Conservation (phyloP, 176 grass and related monocot species). For the Sorghum bicolor region DNA sequence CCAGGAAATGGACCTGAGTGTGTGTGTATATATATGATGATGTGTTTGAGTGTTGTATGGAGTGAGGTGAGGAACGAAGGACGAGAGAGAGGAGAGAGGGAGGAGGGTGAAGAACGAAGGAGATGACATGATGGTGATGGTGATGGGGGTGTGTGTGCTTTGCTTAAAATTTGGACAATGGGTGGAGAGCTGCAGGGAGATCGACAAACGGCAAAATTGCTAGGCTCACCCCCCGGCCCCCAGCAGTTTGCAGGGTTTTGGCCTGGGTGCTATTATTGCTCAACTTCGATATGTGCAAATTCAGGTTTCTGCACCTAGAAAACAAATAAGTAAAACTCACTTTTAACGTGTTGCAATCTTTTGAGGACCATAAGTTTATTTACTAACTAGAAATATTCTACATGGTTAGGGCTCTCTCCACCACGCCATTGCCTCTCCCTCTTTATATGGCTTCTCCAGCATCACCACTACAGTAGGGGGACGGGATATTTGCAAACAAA, state of each 20-base stretch:
- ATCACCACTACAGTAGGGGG: not conserved
- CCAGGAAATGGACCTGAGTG: slow-evolving; percentile 27
- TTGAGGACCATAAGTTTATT: not conserved
- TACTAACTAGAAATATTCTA: not conserved
- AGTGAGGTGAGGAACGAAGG: slow-evolving; percentile 15
- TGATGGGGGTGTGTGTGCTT: slow-evolving; percentile 59
- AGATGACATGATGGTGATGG: slow-evolving; percentile 83
- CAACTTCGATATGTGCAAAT: not conserved
- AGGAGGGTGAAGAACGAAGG: slow-evolving; percentile 22
- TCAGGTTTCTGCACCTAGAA: not conserved
- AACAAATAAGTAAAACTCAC: not conserved
- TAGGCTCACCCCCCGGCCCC: slow-evolving; percentile 39
- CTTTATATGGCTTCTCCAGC: not conserved
- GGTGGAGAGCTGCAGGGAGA: slow-evolving; percentile 12
- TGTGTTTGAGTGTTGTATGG: slow-evolving; percentile 4
- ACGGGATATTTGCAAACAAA: too few species aligned
- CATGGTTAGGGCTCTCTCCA: not conserved
- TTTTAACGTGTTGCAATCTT: not conserved
- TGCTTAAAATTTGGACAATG: slow-evolving; percentile 89
- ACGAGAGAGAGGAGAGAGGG: not conserved
- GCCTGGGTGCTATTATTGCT: not conserved
- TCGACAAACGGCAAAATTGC: slow-evolving; percentile 22
- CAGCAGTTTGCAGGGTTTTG: not conserved
- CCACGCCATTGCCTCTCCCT: not conserved
- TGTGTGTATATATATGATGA: slow-evolving; percentile 37